phyloP scores from a whole-genome alignment of 805 yeast species.

The Torulaspora microellipsoides region DNA sequence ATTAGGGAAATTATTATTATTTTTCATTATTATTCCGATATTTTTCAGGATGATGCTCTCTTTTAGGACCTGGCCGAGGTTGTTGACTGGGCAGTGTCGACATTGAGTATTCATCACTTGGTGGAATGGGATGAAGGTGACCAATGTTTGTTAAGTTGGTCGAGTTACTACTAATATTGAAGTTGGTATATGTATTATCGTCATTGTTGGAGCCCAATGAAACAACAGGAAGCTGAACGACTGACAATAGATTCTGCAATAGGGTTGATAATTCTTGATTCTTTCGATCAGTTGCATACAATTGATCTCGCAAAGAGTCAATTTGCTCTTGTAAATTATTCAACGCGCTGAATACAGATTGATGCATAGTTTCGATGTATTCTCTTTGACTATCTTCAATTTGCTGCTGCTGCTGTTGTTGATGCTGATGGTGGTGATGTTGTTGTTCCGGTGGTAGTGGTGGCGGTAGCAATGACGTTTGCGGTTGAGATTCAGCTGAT shows the following conservation, averaged over 20 bases:
- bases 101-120: too few species aligned
- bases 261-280: slow-evolving; percentile 6
- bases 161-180: too few species aligned
- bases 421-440: slow-evolving; percentile 3
- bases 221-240: slow-evolving; percentile 1
- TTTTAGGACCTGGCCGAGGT: too few species aligned
- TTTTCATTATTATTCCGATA: too few species aligned
- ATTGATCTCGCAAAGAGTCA: slow-evolving; percentile 11
- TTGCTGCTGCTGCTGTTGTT: slow-evolving; percentile 1
- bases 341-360: slow-evolving; percentile 12
- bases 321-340: slow-evolving; percentile 17
- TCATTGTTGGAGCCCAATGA: background rate
- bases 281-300: slow-evolving; percentile 9
- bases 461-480: background rate
- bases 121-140: too few species aligned
- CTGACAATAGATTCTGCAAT: slow-evolving; percentile 4
- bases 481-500: background rate
- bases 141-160: too few species aligned
- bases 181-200: background rate
- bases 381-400: slow-evolving; percentile 7
- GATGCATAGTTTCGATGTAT: slow-evolving; percentile 12
- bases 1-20: too few species aligned
- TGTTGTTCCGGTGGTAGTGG: slow-evolving; percentile 1
- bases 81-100: too few species aligned
- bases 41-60: too few species aligned